These are phyloP conservation scores for Ustilago xerochloae DNA, from an alignment of 1,284 basidiomycete species.

Conservation along the genomic window DNA sequence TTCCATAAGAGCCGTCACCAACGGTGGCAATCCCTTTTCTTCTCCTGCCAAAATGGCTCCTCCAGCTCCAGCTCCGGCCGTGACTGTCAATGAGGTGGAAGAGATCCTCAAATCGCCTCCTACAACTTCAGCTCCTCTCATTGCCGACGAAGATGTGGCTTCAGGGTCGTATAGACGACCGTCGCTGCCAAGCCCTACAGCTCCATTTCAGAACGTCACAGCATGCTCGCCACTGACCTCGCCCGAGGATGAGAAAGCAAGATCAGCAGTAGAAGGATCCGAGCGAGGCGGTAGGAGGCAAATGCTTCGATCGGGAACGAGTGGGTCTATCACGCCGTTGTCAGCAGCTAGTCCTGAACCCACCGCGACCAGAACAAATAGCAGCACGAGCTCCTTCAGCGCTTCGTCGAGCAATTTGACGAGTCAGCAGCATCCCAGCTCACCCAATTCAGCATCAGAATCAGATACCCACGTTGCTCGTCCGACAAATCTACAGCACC, in stretches of 20 bases:
- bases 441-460: neutral
- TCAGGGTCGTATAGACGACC: slow-evolving; percentile 29
- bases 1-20: neutral
- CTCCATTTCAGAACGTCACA: slow-evolving; percentile 27
- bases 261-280: neutral
- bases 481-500: neutral
- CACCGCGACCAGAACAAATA: slow-evolving; percentile 3
- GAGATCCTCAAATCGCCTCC: slow-evolving; percentile 23
- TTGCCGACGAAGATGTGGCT: slow-evolving; percentile 26
- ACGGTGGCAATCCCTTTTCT: too few species aligned
- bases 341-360: slow-evolving; percentile 9
- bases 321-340: slow-evolving; percentile 26
- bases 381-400: neutral
- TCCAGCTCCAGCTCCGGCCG: neutral
- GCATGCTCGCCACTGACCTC: slow-evolving; percentile 33
- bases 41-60: neutral
- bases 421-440: slow-evolving; percentile 1
- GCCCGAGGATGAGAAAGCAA: slow-evolving; percentile 12
- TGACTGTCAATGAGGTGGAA: slow-evolving; percentile 4
- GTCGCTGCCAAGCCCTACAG: slow-evolving; percentile 7
- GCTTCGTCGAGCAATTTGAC: too few species aligned
- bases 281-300: slow-evolving; percentile 22
- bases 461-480: neutral
- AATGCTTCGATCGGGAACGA: slow-evolving; percentile 36
- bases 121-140: neutral